These are phyloP conservation scores for Penicillium angulare DNA, from an alignment of 495 filamentous ascomycete species.

Conservation along the genomic window DNA sequence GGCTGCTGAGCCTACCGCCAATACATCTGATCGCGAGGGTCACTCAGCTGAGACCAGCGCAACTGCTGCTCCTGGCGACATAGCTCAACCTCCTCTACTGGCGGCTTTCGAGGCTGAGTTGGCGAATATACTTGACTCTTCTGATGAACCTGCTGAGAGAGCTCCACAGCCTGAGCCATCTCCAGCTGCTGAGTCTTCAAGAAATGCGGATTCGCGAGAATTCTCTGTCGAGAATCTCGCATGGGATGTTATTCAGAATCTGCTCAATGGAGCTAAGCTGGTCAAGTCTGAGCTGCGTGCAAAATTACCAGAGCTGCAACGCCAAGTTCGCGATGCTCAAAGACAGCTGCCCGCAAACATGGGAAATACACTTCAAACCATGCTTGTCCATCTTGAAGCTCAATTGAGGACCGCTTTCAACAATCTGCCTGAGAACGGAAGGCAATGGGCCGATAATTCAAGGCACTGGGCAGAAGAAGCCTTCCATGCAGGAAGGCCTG, in stretches of 20 bases:
- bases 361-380: slow-evolving; percentile 34
- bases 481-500: slow-evolving; percentile 36
- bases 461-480: slow-evolving; percentile 35
- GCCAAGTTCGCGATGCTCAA: slow-evolving; percentile 40
- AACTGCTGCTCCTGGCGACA: not conserved
- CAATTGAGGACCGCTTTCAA: slow-evolving; percentile 42
- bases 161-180: slow-evolving; percentile 11
- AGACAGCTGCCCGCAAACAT: slow-evolving; percentile 42
- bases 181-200: slow-evolving; percentile 11
- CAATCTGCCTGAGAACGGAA: slow-evolving; percentile 39
- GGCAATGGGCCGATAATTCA: slow-evolving; percentile 33
- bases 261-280: slow-evolving; percentile 34
- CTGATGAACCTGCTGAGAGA: slow-evolving; percentile 20
- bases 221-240: slow-evolving; percentile 27
- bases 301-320: slow-evolving; percentile 40
- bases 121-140: slow-evolving; percentile 38
- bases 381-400: slow-evolving; percentile 42
- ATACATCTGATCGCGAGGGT: slow-evolving; percentile 1
- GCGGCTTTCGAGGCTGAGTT: slow-evolving; percentile 54
- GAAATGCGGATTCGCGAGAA: slow-evolving; percentile 14
- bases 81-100: slow-evolving; percentile 35
- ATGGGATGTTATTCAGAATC: slow-evolving; percentile 29
- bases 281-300: slow-evolving; percentile 37
- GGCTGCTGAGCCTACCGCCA: not conserved
- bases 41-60: not conserved